These are phyloP conservation scores for Paramecium octaurelia DNA, from an alignment of 73 alveolate genomes.

Conservation along the genomic window DNA sequence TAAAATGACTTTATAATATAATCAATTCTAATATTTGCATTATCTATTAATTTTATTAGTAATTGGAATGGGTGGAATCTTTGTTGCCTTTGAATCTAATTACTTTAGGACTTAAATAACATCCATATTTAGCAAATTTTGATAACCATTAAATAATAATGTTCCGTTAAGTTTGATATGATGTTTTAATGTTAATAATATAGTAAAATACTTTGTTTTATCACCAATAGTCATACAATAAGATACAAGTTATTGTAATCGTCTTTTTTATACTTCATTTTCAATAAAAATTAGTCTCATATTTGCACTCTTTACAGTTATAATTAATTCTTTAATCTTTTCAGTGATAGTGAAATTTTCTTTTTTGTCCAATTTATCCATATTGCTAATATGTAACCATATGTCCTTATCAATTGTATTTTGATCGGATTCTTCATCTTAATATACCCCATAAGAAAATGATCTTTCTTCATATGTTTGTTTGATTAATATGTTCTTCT, in stretches of 20 bases:
- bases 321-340: slow-evolving; percentile 89
- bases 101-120: slow-evolving; percentile 54
- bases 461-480: slow-evolving; percentile 84
- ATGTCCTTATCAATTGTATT: slow-evolving; percentile 89
- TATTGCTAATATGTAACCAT: slow-evolving; percentile 94
- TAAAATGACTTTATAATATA: slow-evolving; percentile 47
- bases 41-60: slow-evolving; percentile 63
- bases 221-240: slow-evolving; percentile 87
- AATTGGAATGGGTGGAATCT: slow-evolving; percentile 41
- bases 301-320: slow-evolving; percentile 97
- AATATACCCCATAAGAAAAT: slow-evolving; percentile 93
- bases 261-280: slow-evolving; percentile 75
- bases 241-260: slow-evolving; percentile 66
- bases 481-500: slow-evolving; percentile 68
- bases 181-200: slow-evolving; percentile 70
- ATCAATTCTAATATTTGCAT: slow-evolving; percentile 60
- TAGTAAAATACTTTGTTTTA: slow-evolving; percentile 68
- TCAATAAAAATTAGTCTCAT: slow-evolving; percentile 93
- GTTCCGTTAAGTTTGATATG: slow-evolving; percentile 64
- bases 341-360: slow-evolving; percentile 89
- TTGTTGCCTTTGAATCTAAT: slow-evolving; percentile 54
- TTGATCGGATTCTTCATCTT: slow-evolving; percentile 81
- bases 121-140: slow-evolving; percentile 21
- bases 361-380: slow-evolving; percentile 78
- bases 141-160: slow-evolving; percentile 4